Evolutionary conservation across 179 eudicot genomes (phyloP), one percentile per base, ranked within the genome.

Genomic region (Corrigiola litoralis): DNA sequence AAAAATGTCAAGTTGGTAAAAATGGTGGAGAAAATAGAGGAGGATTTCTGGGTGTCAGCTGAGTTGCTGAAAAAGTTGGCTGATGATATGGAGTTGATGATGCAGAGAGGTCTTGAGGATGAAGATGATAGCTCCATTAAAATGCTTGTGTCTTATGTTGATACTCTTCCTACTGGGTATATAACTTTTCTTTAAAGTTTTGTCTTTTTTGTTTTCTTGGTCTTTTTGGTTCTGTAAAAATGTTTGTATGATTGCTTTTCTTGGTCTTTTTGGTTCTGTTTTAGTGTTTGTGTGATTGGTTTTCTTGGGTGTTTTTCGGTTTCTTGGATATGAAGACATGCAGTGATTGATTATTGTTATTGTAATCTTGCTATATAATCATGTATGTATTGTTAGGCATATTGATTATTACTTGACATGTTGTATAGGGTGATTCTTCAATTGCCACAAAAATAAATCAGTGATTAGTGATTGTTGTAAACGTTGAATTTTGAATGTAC

Each of bases 161-260:
- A 78, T 70, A 58, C 71, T 49, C 83, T 82, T 17, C 87, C 90
- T 31, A 70, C 82, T 61, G 90, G 90, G 87, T 79, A 70, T 20
- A 18, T 13, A 45, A 16, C 4, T 17, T 45, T 17, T 12, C 5
- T 4, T 9, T 48, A 32, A 25, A n/a, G 29, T 8, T 17, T n/a
- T 14, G 3, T 24, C 16, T 27, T 8, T 2, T 45, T 14, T 16
- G 1, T 3, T 4, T 27, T 2, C 4, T 11, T 36, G 20, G 10
- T 36, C 2, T 10, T 49, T 24, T 40, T 17, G 3, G 0, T 12
- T 56, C 1, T 41, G 25, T 4, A 9, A 1, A 2, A 10, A 21
- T 1, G 5, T 12, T 36, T 1, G 0, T 33, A 37, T 18, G 34
- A 10, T 46, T 18, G 8, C 8, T 38, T 23, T 24, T 0, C 31